Conservation (phyloP, 192 early-diverging fungal species). For the Pilobolus umbonatus region DNA sequence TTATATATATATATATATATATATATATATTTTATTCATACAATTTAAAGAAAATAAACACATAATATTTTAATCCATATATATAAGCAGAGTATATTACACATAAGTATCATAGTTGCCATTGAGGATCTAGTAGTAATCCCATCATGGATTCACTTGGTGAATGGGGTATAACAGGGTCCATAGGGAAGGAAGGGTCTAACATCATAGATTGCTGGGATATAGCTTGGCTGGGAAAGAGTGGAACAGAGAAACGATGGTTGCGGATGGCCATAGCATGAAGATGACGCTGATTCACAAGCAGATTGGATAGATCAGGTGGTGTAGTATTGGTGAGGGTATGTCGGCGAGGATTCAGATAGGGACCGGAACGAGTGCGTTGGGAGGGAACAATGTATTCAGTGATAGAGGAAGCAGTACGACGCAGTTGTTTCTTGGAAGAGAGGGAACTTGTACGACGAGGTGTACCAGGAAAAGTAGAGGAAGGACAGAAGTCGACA, state of each 20-base stretch:
- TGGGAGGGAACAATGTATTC: conserved; percentile 5
- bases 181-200: conserved; percentile 12
- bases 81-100: no score
- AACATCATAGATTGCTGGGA: conserved; percentile 12
- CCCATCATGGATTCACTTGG: conserved; percentile 26
- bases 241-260: conserved; percentile 5
- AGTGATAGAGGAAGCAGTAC: conserved; percentile 1
- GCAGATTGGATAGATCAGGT: conserved; percentile 6
- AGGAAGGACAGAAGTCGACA: neutral
- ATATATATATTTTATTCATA: no score
- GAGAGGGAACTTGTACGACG: conserved; percentile 4
- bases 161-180: conserved; percentile 7
- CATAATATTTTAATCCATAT: no score
- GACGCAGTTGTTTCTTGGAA: neutral
- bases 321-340: conserved; percentile 10
- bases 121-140: conserved; percentile 5
- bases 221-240: neutral
- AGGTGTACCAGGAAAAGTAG: neutral
- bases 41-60: no score
- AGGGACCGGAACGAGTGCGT: neutral
- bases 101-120: no score
- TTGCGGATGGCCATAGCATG: conserved; percentile 19
- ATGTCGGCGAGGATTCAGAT: conserved; percentile 5
- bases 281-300: neutral
- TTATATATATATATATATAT: no score